Percentiles rank a stretch among this genome's conserved stretches.
These are phyloP conservation scores for Syzygium oleosum DNA, from an alignment of 345 rosid genomes.

Conservation along the genomic window DNA sequence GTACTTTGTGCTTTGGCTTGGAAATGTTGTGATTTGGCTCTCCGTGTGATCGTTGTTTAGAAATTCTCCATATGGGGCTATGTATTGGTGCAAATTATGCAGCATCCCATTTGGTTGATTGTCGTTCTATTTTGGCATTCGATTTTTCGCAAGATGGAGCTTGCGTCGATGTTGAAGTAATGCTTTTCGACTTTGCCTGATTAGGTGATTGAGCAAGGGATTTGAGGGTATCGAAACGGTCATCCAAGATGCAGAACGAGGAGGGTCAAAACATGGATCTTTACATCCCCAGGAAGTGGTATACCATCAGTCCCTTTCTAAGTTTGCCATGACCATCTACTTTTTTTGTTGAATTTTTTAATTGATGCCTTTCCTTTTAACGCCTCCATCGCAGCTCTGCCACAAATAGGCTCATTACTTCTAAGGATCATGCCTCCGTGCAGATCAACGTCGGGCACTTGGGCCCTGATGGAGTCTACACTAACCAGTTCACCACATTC, in stretches of 20 bases:
- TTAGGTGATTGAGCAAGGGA: not conserved
- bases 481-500: slow-evolving; percentile 34
- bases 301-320: not conserved
- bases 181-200: not conserved
- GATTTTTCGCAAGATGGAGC: not conserved
- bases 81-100: not conserved
- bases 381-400: slow-evolving; percentile 32
- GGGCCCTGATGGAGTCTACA: slow-evolving; percentile 39
- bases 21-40: too few relatives aligned
- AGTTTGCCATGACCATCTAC: not conserved
- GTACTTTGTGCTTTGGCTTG: not conserved
- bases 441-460: slow-evolving; percentile 52
- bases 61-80: not conserved
- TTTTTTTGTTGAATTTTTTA: not conserved
- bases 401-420: slow-evolving; percentile 52
- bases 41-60: not conserved
- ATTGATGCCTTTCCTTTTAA: not conserved
- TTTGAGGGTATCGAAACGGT: not conserved
- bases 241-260: slow-evolving; percentile 88
- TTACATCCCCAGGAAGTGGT: slow-evolving; percentile 95
- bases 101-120: not conserved
- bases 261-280: slow-evolving; percentile 84
- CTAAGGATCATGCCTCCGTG: slow-evolving; percentile 54
- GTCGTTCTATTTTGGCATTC: not conserved
- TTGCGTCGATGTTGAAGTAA: not conserved